Evolutionary conservation across 306 rosid genomes (phyloP).

Genomic region (Ziziphus jujuba): DNA sequence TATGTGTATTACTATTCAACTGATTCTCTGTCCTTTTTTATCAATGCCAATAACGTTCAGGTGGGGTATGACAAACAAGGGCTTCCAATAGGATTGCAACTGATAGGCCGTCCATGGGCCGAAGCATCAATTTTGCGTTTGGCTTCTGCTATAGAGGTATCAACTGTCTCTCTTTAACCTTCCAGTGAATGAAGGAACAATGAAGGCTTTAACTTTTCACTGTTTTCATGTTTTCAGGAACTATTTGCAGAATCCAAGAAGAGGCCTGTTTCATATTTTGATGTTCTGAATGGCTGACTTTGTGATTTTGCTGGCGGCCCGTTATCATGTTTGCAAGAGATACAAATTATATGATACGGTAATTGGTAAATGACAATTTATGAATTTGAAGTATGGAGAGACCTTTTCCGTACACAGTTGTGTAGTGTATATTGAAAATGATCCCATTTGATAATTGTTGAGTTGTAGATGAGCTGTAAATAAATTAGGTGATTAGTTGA

Average conservation of each 20-base stretch:
- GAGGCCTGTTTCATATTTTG: slow-evolving; percentile 58
- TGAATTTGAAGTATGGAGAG: too few species aligned
- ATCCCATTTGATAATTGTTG: too few species aligned
- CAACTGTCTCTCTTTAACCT: not conserved
- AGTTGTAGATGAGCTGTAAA: too few species aligned
- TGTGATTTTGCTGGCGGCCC: not conserved
- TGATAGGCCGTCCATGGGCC: slow-evolving; percentile 93
- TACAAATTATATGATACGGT: too few species aligned
- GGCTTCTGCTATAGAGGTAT: slow-evolving; percentile 85
- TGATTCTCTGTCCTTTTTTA: slow-evolving; percentile 2
- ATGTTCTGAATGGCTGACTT: slow-evolving; percentile 44
- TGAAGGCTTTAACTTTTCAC: not conserved
- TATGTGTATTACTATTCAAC: not conserved
- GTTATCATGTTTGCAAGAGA: not conserved
- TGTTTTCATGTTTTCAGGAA: slow-evolving; percentile 47
- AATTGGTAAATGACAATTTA: too few species aligned
- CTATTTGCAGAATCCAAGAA: slow-evolving; percentile 52
- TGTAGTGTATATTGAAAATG: too few species aligned
- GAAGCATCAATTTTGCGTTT: slow-evolving; percentile 87
- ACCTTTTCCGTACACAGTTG: too few species aligned
- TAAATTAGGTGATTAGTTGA: too few species aligned
- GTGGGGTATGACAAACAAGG: slow-evolving; percentile 63
- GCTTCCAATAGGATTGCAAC: slow-evolving; percentile 91
- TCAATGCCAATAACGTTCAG: slow-evolving; percentile 19
- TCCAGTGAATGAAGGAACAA: not conserved